These are phyloP conservation scores for Simmondsia chinensis DNA, from an alignment of 148 eudicot genomes.

Conservation along the genomic window DNA sequence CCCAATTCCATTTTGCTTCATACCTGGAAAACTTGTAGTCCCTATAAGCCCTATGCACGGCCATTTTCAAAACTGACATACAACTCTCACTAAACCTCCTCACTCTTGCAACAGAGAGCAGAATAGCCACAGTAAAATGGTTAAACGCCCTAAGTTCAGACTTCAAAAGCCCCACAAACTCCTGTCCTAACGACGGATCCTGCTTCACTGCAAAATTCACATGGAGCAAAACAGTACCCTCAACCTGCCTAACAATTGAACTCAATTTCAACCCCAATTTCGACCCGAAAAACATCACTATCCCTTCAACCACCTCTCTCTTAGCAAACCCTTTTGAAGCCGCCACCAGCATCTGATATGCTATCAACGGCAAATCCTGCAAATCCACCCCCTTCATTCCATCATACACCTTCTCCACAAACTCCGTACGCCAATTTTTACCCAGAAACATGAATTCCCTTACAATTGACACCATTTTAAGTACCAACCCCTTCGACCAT, in stretches of 20 bases:
- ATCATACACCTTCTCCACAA: slow-evolving; percentile 32
- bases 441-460: slow-evolving; percentile 30
- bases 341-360: slow-evolving; percentile 47
- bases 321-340: slow-evolving; percentile 48
- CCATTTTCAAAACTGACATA: slow-evolving; percentile 27
- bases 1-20: too few relatives aligned
- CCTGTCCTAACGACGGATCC: slow-evolving; percentile 48
- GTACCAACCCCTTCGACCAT: slow-evolving; percentile 36
- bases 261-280: slow-evolving; percentile 12
- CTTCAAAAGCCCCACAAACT: slow-evolving; percentile 36
- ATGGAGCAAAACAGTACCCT: slow-evolving; percentile 60
- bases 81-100: slow-evolving; percentile 38
- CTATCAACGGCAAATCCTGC: slow-evolving; percentile 50
- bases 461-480: slow-evolving; percentile 32
- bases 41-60: slow-evolving; percentile 32
- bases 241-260: slow-evolving; percentile 37
- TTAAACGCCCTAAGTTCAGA: slow-evolving; percentile 30
- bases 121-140: slow-evolving; percentile 41
- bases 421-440: slow-evolving; percentile 20
- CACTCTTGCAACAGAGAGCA: slow-evolving; percentile 43
- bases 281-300: slow-evolving; percentile 41
- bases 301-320: slow-evolving; percentile 46
- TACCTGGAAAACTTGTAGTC: slow-evolving; percentile 40
- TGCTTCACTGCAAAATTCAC: slow-evolving; percentile 62
- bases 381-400: slow-evolving; percentile 32